phyloP scores from a whole-genome alignment of 345 rosid species.

The Salix purpurea region DNA sequence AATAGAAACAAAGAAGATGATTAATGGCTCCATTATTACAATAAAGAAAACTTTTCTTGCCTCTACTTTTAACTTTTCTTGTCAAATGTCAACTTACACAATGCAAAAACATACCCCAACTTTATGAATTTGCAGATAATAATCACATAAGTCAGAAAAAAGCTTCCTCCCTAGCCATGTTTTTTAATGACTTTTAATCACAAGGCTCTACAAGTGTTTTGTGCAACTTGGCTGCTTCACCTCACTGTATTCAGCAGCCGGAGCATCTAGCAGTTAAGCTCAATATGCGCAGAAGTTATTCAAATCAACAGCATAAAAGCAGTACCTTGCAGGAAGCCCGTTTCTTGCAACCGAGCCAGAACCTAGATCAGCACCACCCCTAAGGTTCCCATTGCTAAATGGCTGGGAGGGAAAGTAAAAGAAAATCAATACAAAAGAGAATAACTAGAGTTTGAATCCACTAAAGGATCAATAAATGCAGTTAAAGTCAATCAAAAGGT shows the following conservation, averaged over 20 bases:
- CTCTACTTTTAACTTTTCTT: background rate
- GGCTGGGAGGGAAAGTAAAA: conserved; percentile 32
- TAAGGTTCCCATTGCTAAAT: conserved; percentile 37
- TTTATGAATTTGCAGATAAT: background rate
- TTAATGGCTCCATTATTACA: background rate
- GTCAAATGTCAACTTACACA: background rate
- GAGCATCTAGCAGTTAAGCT: background rate
- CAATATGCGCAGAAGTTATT: background rate
- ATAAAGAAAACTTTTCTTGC: background rate
- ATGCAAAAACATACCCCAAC: background rate
- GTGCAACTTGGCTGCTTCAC: background rate
- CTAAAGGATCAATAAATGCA: too few species aligned
- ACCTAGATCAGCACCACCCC: conserved; percentile 54
- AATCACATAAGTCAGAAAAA: background rate
- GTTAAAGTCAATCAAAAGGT: too few species aligned
- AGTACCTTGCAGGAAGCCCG: conserved; percentile 50
- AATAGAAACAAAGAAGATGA: background rate
- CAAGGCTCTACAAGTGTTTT: background rate
- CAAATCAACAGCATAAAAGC: conserved; percentile 4
- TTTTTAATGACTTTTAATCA: background rate
- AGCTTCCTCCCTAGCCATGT: too few species aligned
- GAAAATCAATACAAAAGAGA: conserved; percentile 4
- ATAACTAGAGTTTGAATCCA: background rate
- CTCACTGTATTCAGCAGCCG: background rate
- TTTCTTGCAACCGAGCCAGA: conserved; percentile 46